phyloP scores from a whole-genome alignment of 139 green algal species.

The Limnomonas spitsbergensis region DNA sequence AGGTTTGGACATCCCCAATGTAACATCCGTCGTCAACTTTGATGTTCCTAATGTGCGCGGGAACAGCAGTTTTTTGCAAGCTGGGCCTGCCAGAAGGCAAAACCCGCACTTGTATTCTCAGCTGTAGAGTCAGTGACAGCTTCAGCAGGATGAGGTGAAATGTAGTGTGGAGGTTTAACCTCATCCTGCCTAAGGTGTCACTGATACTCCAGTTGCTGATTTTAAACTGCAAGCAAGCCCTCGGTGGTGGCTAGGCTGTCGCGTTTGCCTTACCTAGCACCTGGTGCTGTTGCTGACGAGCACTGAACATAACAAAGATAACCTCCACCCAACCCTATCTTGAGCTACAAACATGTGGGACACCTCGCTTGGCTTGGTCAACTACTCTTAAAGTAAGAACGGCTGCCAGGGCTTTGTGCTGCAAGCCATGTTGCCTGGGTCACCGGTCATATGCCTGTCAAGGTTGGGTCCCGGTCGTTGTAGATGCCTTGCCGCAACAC shows the following conservation, averaged over 20 bases:
- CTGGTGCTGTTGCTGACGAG: no score
- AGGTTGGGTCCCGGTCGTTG: neutral
- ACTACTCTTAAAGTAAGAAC: neutral
- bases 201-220: neutral
- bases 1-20: slow-evolving; percentile 32
- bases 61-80: slow-evolving; percentile 37
- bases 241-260: no score
- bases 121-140: neutral
- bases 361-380: no score
- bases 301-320: no score
- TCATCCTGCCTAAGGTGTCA: no score
- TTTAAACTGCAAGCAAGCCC: neutral
- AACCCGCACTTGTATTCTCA: no score
- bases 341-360: no score
- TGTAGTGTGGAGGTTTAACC: no score
- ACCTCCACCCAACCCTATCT: no score
- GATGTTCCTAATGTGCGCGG: slow-evolving; percentile 73
- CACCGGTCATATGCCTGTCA: neutral
- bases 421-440: neutral
- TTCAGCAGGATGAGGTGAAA: no score
- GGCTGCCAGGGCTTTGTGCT: neutral
- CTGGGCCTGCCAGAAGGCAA: neutral
- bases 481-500: neutral
- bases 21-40: slow-evolving; percentile 70
- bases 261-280: no score